A percentile compares a stretch with the other conserved stretches of the same genome.
phyloP scores from a whole-genome alignment of 192 early-diverging fungal genomes.

The Entomortierella lignicola region DNA sequence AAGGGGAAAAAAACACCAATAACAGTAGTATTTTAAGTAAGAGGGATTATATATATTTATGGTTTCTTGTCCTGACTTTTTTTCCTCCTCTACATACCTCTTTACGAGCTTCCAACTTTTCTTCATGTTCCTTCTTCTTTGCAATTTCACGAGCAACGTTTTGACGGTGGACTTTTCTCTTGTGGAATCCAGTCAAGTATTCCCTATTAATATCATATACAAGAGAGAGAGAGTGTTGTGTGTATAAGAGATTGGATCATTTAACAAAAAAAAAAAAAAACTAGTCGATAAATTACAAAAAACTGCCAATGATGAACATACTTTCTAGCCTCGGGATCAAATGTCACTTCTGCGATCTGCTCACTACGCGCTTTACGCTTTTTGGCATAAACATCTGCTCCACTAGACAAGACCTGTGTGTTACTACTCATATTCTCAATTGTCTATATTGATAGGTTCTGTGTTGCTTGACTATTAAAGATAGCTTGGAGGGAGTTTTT shows the following conservation, averaged over 20 bases:
- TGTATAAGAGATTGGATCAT: too few species aligned
- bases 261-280: background rate
- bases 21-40: background rate
- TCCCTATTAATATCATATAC: conserved; percentile 58
- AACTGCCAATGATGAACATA: too few species aligned
- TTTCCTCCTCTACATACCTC: conserved; percentile 41
- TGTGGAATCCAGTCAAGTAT: conserved; percentile 83
- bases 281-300: background rate
- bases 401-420: conserved; percentile 67
- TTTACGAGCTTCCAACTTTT: conserved; percentile 65
- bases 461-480: background rate
- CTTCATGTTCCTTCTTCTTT: conserved; percentile 61
- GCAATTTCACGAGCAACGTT: conserved; percentile 64
- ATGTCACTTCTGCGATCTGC: conserved; percentile 70
- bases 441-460: background rate
- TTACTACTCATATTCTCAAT: conserved; percentile 55
- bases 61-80: too few species aligned
- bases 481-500: background rate
- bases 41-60: too few species aligned
- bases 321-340: conserved; percentile 73
- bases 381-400: conserved; percentile 71
- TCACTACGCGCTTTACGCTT: conserved; percentile 75
- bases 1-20: background rate
- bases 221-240: background rate
- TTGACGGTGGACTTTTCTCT: conserved; percentile 78